These are phyloP conservation scores for Scutellaria barbata DNA, from an alignment of 257 asterid species.

Conservation along the genomic window DNA sequence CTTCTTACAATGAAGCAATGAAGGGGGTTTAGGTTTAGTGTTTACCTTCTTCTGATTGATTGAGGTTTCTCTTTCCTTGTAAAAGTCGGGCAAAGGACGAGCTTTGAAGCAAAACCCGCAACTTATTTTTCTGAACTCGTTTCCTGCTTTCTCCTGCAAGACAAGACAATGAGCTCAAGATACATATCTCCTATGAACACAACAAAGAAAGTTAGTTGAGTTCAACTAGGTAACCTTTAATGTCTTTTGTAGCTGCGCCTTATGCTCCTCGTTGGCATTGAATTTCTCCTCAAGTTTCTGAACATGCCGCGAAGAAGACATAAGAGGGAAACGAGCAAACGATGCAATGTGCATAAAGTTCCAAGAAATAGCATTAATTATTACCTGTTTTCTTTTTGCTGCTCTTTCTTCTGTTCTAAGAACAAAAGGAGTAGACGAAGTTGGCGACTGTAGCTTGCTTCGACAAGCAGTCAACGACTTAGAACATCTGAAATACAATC, in stretches of 20 bases:
- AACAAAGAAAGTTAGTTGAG: background rate
- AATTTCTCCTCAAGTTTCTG: slow-evolving; percentile 95
- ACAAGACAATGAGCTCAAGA: background rate
- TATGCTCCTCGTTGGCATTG: slow-evolving; percentile 61
- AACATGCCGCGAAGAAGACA: slow-evolving; percentile 19
- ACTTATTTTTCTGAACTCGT: slow-evolving; percentile 62
- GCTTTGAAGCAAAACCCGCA: slow-evolving; percentile 89
- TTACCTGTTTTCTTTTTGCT: slow-evolving; percentile 88
- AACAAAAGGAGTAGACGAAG: slow-evolving; percentile 66
- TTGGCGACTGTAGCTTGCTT: slow-evolving; percentile 75
- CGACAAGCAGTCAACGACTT: slow-evolving; percentile 78
- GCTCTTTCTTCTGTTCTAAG: slow-evolving; percentile 98
- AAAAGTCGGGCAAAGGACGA: slow-evolving; percentile 85
- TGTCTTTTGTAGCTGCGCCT: slow-evolving; percentile 61
- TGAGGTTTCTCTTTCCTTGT: slow-evolving; percentile 66
- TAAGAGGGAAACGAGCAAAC: background rate
- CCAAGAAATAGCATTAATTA: slow-evolving; percentile 23
- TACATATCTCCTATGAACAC: background rate
- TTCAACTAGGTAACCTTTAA: slow-evolving; percentile 56
- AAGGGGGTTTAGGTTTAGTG: background rate
- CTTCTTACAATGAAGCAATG: no score
- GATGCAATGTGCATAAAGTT: background rate
- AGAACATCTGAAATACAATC: slow-evolving; percentile 54
- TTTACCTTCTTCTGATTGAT: slow-evolving; percentile 57
- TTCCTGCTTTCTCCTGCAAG: slow-evolving; percentile 84